Percentiles rank a stretch among this genome's conserved stretches.
Evolutionary conservation across 768 basidiomycete species (phyloP).

Genomic region (Psilocybe tampanensis): DNA sequence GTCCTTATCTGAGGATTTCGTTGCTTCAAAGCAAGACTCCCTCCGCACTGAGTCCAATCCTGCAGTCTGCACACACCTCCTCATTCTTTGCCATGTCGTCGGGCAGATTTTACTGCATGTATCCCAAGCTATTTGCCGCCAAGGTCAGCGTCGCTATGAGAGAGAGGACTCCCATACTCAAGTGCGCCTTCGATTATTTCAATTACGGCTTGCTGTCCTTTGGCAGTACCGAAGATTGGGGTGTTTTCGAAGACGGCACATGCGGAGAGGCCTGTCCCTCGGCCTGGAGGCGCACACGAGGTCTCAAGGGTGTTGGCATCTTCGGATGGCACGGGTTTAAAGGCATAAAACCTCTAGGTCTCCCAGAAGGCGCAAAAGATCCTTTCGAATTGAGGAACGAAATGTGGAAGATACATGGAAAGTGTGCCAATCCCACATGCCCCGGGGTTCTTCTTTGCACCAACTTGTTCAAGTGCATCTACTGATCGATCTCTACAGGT

Average conservation of each 20-base stretch:
- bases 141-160: neutral
- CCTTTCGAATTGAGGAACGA: too few species aligned
- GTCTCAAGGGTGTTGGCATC: too few species aligned
- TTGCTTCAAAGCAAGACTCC: neutral
- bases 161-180: neutral
- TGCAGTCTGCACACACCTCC: neutral
- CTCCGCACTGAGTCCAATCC: neutral
- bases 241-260: neutral
- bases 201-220: neutral
- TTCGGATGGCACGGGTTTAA: too few species aligned
- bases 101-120: neutral
- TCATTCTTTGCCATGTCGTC: neutral
- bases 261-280: neutral
- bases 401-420: too few species aligned
- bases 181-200: neutral
- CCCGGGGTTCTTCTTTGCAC: too few species aligned
- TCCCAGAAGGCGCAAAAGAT: too few species aligned
- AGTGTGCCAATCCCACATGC: too few species aligned
- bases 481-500: too few species aligned
- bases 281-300: too few species aligned
- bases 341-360: too few species aligned
- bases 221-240: neutral
- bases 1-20: too few species aligned
- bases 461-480: too few species aligned
- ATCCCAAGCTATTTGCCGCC: neutral